Evolutionary conservation across 495 filamentous ascomycete genomes (phyloP), one percentile per base, ranked within the genome.

Genomic region (Acidomyces sp.): DNA sequence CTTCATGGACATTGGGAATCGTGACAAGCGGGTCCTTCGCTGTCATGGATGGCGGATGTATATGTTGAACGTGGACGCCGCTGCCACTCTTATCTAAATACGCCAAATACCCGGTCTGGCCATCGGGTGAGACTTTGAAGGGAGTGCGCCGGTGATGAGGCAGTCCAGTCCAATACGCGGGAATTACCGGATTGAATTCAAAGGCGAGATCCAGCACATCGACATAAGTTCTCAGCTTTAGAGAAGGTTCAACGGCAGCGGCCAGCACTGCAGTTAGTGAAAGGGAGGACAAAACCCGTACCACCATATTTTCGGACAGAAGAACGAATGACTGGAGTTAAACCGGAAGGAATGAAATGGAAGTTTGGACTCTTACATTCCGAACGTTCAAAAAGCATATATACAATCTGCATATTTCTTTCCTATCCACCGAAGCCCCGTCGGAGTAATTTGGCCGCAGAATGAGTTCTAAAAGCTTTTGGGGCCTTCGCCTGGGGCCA

Each of bases 121-220:
- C 66, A 52, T 70, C 58, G 0, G 67, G 65, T 3, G 69, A 70
- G 11, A 65, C 52, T 11, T 67, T 60, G 34, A 74, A 72, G 4
- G 70, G 68, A 15, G 70, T 70, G 11, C 68, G 61, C 13, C 67
- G 63, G 45, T 71, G 68, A 39, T 74, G 70, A 33, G 65, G 66
- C 33, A 64, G 62, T 3, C 58, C 60, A 25, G 68, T 70, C 68
- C 69, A 72, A 59, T 72, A 72, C 16, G 65, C 59, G 0, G 55
- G 57, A 46, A 67, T 64, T 21, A 72, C 60, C 9, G 69, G 68
- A 41, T 69, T 62, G 46, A 71, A 71, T 15, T 54, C 40, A 26
- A 47, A 53, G 34, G 55, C 51, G 15, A 70, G 55, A 37, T 56
- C 52, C 41, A 72, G 55, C 41, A 59, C 57, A 51, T 67, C 59